Conservation (phyloP, 1,284 basidiomycete genomes). For the Pseudozyma pruni region DNA sequence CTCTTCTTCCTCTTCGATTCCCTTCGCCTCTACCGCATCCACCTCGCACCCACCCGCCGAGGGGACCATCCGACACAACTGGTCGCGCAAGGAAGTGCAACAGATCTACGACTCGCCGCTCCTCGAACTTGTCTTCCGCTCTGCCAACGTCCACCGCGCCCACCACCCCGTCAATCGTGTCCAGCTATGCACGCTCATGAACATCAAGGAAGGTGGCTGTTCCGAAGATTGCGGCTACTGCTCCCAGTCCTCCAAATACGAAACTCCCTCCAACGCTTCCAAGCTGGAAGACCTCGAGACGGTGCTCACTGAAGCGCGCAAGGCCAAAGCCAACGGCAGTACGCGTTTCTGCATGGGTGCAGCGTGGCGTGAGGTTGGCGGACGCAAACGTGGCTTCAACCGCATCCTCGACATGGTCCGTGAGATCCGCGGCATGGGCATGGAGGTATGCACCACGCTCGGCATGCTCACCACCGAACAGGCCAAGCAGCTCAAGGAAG, state of each 20-base stretch:
- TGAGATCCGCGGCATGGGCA: slow-evolving; percentile 71
- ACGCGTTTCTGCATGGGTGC: slow-evolving; percentile 99
- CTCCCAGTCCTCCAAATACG: slow-evolving; percentile 92
- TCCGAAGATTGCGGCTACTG: slow-evolving; percentile 98
- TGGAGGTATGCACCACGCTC: slow-evolving; percentile 91
- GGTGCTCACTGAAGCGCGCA: slow-evolving; percentile 79
- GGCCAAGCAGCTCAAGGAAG: slow-evolving; percentile 85
- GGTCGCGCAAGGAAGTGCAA: slow-evolving; percentile 61
- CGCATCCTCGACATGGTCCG: slow-evolving; percentile 91
- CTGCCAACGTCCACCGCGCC: slow-evolving; percentile 79
- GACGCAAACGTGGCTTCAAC: slow-evolving; percentile 93
- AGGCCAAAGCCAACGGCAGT: slow-evolving; percentile 94
- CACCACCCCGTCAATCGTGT: slow-evolving; percentile 89
- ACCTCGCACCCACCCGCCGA: slow-evolving; percentile 14
- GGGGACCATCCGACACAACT: slow-evolving; percentile 51
- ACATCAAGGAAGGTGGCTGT: slow-evolving; percentile 92
- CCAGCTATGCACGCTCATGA: slow-evolving; percentile 97
- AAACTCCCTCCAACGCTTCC: slow-evolving; percentile 87
- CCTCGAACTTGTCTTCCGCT: slow-evolving; percentile 65
- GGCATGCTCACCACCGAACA: slow-evolving; percentile 96
- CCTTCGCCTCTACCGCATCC: slow-evolving; percentile 1
- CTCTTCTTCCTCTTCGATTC: slow-evolving; percentile 10
- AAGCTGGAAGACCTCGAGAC: slow-evolving; percentile 90
- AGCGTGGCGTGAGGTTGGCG: slow-evolving; percentile 96
- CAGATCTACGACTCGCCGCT: slow-evolving; percentile 63